Conservation (phyloP, 2,329 filamentous ascomycete genomes). For the Colletotrichum chlorophyti region DNA sequence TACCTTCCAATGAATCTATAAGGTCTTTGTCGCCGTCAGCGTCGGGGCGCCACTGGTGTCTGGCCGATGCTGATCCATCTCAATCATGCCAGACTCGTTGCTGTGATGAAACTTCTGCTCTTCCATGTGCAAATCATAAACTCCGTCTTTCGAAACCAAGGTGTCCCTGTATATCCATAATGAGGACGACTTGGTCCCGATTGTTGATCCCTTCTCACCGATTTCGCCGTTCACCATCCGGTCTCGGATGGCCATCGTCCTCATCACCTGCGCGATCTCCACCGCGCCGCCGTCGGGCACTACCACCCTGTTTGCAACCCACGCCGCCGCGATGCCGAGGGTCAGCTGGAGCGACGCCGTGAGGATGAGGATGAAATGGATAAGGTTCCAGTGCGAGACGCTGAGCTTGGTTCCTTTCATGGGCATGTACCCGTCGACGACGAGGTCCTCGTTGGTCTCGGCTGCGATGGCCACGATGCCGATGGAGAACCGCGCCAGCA, state of each 20-base stretch:
- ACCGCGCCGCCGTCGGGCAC: constrained; percentile 29
- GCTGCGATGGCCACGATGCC: constrained; percentile 44
- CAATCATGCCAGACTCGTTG: constrained; percentile 10
- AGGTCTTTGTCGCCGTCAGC: not conserved
- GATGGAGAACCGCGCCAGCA: constrained; percentile 43
- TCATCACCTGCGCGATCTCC: constrained; percentile 27
- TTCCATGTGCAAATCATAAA: constrained; percentile 29
- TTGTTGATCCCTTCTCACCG: not conserved
- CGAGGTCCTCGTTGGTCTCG: constrained; percentile 36
- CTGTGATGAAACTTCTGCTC: constrained; percentile 2
- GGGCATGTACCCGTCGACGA: constrained; percentile 37
- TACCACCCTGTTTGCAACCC: constrained; percentile 36
- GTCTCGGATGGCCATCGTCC: constrained; percentile 24
- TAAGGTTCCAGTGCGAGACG: constrained; percentile 39
- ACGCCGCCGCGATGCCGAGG: constrained; percentile 32
- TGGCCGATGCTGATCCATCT: constrained; percentile 16
- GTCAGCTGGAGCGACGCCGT: constrained; percentile 40
- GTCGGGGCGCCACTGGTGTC: not conserved
- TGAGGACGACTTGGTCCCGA: not conserved
- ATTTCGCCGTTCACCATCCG: not conserved
- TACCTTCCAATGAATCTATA: too few species aligned
- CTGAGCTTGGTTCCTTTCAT: constrained; percentile 39
- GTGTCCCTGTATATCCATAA: constrained; percentile 26
- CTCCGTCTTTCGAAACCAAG: constrained; percentile 3
- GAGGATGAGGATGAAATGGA: constrained; percentile 41